Base-by-base conservation (phyloP, 2,329 filamentous ascomycete species). In the Clarireedia monteithiana region DNA sequence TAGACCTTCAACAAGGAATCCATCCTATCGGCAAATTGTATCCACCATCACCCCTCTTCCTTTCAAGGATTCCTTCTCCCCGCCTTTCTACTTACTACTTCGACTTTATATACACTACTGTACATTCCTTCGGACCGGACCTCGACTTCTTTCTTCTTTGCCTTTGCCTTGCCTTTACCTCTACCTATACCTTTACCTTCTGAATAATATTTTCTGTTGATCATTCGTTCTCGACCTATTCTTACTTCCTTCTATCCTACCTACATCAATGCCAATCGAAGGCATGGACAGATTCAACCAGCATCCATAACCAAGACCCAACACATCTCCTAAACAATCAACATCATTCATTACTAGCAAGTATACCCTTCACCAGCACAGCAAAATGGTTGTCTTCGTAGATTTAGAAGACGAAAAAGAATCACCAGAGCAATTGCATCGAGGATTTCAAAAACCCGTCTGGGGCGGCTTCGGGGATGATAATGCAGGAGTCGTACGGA, bases 341-440 rank as follows among this genome's bases (percentile, higher is more conserved):
- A 7, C 7, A 44, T 46, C 39, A 17, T 36, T 42, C 42, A 20
- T 46, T 20, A 9, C 42, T 14, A 53, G 46, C 23, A 48, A 20
- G 14, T n/a, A 40, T 40, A 10, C 17, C 14, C 14, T 10, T 40
- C 39, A 40, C 2, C 17, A 40, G 36, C 34, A 61, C 24, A 30
- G 20, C 34, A 65, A 56, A 30, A 69, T 69, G 67, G 67, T 67
- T 42, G 60, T 68, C 56, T 69, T 68, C 54, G 60, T 69, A 42
- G 65, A 68, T 60, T 56, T 68, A 38, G 67, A 68, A 36, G 66
- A 68, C 59, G 66, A 68, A 39, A 58, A 54, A 20, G 66, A 69
- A 49, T 64, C 66, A 14, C 63, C 65, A 61, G 63, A 65, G 52
- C 57, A 54, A 47, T 34, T 55, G 42, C 42, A 39, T 50, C 53